These are phyloP conservation scores for Coemansia asiatica DNA, from an alignment of 192 early-diverging fungal genomes.

Conservation along the genomic window DNA sequence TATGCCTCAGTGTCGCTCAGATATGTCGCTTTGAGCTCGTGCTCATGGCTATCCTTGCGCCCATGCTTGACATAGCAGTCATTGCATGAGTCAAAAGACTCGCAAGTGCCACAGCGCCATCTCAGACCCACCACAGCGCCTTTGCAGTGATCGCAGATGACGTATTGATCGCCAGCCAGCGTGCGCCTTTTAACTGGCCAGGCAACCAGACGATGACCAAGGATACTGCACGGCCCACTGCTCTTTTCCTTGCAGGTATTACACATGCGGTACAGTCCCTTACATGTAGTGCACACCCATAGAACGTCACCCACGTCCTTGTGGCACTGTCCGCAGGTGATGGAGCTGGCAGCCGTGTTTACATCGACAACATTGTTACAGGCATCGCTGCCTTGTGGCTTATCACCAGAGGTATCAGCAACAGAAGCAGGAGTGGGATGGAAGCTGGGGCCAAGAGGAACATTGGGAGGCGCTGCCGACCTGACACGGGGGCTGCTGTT, in stretches of 20 bases:
- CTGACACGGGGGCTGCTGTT: slow-evolving; percentile 33
- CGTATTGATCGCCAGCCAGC: slow-evolving; percentile 28
- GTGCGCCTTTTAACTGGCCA: slow-evolving; percentile 34
- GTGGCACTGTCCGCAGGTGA: slow-evolving; percentile 17
- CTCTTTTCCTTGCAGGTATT: slow-evolving; percentile 30
- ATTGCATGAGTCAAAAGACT: slow-evolving; percentile 64
- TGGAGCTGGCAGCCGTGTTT: neutral
- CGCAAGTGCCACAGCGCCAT: slow-evolving; percentile 61
- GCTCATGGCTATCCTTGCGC: slow-evolving; percentile 21
- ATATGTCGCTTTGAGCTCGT: slow-evolving; percentile 30
- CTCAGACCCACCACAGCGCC: slow-evolving; percentile 49
- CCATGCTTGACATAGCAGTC: slow-evolving; percentile 53
- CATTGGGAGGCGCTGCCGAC: slow-evolving; percentile 13
- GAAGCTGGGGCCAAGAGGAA: slow-evolving; percentile 35
- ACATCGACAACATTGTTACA: neutral
- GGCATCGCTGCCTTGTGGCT: neutral
- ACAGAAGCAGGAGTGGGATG: neutral
- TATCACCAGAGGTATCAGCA: neutral
- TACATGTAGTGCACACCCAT: slow-evolving; percentile 38
- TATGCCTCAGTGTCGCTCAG: slow-evolving; percentile 21
- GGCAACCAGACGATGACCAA: slow-evolving; percentile 23
- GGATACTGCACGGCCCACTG: neutral
- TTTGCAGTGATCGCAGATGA: slow-evolving; percentile 61
- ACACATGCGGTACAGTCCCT: slow-evolving; percentile 34
- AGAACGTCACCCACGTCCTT: slow-evolving; percentile 26